Evolutionary conservation across 768 basidiomycete genomes (phyloP).

Genomic region (Tulasnella sp.): DNA sequence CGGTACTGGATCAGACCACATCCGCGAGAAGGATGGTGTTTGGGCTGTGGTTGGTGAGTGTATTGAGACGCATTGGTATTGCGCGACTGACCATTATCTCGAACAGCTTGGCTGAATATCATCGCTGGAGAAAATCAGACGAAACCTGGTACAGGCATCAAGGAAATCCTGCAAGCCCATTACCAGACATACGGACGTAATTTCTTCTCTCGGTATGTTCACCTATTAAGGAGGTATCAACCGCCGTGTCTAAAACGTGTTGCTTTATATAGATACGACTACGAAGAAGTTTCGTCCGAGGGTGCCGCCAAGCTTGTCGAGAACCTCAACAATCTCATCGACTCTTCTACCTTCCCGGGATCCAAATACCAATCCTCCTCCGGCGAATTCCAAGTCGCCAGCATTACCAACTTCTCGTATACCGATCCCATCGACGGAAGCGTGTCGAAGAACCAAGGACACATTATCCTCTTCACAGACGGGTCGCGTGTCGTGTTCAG

Average conservation of each 20-base stretch:
- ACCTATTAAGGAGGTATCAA: too few relatives aligned
- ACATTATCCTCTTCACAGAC: conserved; percentile 82
- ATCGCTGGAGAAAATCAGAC: conserved; percentile 77
- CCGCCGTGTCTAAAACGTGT: neutral
- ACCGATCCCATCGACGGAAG: conserved; percentile 96
- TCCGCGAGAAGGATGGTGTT: conserved; percentile 97
- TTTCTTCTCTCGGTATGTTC: conserved; percentile 69
- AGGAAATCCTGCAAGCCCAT: conserved; percentile 76
- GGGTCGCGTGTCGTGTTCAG: conserved; percentile 93
- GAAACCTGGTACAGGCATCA: conserved; percentile 73
- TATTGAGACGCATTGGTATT: neutral
- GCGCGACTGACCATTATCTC: neutral
- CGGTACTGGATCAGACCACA: conserved; percentile 99
- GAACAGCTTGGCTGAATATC: conserved; percentile 90
- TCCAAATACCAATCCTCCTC: conserved; percentile 58
- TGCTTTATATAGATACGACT: conserved; percentile 79
- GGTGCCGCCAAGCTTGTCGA: conserved; percentile 79
- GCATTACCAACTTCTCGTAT: conserved; percentile 83
- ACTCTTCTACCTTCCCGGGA: conserved; percentile 48
- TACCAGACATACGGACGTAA: conserved; percentile 90
- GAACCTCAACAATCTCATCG: conserved; percentile 60
- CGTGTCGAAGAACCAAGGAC: conserved; percentile 89
- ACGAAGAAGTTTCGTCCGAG: conserved; percentile 90
- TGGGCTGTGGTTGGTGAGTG: conserved; percentile 89
- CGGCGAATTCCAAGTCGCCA: conserved; percentile 61